A percentile compares a stretch with the other conserved stretches of the same genome.
Conservation (phyloP, 179 eudicot species). For the Amaranthus tricolor region DNA sequence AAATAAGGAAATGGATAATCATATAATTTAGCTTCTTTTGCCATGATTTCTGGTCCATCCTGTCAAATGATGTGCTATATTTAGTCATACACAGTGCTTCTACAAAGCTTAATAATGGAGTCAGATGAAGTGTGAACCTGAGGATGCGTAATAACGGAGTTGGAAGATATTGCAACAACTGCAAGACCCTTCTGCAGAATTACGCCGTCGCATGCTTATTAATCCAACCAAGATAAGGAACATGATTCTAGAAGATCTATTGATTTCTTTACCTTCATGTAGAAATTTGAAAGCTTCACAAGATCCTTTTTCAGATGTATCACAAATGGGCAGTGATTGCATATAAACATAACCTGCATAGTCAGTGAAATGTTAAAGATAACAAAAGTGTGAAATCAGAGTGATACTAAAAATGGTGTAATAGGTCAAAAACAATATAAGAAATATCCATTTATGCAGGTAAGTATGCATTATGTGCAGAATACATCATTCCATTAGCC, state of each 20-base stretch:
- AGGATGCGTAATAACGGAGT: slow-evolving; percentile 76
- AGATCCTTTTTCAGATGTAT: slow-evolving; percentile 77
- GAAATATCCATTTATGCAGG: too few relatives aligned
- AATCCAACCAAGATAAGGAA: slow-evolving; percentile 18
- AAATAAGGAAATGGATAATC: slow-evolving; percentile 91
- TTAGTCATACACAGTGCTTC: slow-evolving; percentile 22
- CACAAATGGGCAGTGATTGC: slow-evolving; percentile 98
- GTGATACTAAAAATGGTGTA: background rate
- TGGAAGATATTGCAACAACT: slow-evolving; percentile 91
- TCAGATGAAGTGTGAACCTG: slow-evolving; percentile 55
- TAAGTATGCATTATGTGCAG: too few relatives aligned
- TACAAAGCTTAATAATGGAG: slow-evolving; percentile 26
- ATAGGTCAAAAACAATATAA: background rate
- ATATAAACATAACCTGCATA: slow-evolving; percentile 90
- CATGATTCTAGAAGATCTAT: background rate
- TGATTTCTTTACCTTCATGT: slow-evolving; percentile 56
- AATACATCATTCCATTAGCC: too few relatives aligned
- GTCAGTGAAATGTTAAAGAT: slow-evolving; percentile 12
- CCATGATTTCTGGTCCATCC: slow-evolving; percentile 96
- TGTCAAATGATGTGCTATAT: slow-evolving; percentile 36
- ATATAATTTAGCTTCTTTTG: slow-evolving; percentile 74
- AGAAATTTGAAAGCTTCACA: slow-evolving; percentile 82
- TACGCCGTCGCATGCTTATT: slow-evolving; percentile 7
- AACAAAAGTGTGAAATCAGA: background rate
- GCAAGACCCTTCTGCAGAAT: slow-evolving; percentile 87